Evolutionary conservation across 1,284 basidiomycete genomes (phyloP).

Genomic region (Singerocomus inundabilis): DNA sequence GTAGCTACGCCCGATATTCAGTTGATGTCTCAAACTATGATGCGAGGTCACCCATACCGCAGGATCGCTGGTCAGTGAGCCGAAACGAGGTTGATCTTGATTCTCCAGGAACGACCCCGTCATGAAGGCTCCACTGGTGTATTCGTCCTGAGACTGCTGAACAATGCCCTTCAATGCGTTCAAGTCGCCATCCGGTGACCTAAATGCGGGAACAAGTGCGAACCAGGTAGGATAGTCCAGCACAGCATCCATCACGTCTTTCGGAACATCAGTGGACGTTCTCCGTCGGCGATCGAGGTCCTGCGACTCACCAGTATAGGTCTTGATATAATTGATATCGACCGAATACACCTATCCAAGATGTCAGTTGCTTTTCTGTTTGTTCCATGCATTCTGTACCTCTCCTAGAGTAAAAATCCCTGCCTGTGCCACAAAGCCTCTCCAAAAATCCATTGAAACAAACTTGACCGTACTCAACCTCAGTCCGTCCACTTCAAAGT

Average conservation of each 20-base stretch:
- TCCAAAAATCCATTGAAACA: conserved; percentile 61
- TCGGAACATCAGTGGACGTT: background rate
- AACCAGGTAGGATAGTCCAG: conserved; percentile 72
- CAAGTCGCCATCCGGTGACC: conserved; percentile 51
- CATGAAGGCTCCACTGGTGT: conserved; percentile 46
- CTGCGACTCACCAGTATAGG: conserved; percentile 39
- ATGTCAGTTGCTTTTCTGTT: background rate
- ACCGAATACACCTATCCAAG: conserved; percentile 38
- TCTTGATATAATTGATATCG: conserved; percentile 38
- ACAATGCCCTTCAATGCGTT: conserved; percentile 49
- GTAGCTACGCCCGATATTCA: conserved; percentile 34
- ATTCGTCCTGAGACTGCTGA: conserved; percentile 42
- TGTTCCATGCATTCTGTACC: conserved; percentile 37
- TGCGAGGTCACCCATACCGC: conserved; percentile 39
- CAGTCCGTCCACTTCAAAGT: conserved; percentile 63
- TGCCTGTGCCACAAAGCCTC: conserved; percentile 56
- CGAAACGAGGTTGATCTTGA: conserved; percentile 73
- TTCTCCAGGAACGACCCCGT: conserved; percentile 81
- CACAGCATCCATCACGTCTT: conserved; percentile 48
- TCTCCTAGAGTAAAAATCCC: conserved; percentile 80
- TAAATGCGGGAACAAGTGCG: conserved; percentile 57
- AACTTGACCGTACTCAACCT: conserved; percentile 54
- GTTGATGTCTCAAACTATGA: conserved; percentile 14
- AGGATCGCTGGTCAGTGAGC: conserved; percentile 47
- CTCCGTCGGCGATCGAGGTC: background rate